Percentiles rank a stretch among this genome's conserved stretches.
Evolutionary conservation across 257 asterid genomes (phyloP).

Genomic region (Ballota nigra): DNA sequence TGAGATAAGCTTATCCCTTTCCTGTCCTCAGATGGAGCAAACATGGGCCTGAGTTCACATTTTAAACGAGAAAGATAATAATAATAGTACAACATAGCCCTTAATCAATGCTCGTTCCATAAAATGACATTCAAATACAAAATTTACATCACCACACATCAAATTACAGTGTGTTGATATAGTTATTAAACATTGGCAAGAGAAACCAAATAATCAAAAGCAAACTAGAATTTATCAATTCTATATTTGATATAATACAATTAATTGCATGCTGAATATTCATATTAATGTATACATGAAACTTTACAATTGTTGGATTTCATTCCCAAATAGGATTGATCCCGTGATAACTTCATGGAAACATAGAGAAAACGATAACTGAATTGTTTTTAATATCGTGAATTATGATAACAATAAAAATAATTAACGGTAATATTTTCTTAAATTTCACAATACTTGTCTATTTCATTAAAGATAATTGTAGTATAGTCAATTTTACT

Average conservation of each 20-base stretch:
- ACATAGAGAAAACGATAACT: background rate
- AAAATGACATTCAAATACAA: background rate
- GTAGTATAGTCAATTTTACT: background rate
- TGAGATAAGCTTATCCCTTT: constrained; percentile 65
- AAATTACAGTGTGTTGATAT: background rate
- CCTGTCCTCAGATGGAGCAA: constrained; percentile 78
- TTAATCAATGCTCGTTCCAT: background rate
- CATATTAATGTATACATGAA: background rate
- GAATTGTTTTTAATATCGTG: background rate
- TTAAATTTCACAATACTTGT: background rate
- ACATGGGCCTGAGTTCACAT: constrained; percentile 39
- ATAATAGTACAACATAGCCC: constrained; percentile 1
- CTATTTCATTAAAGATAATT: background rate
- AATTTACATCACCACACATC: background rate
- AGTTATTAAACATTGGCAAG: background rate
- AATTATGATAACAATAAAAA: background rate
- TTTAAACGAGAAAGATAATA: constrained; percentile 2
- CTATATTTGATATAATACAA: background rate
- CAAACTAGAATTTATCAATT: background rate
- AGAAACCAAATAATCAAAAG: background rate
- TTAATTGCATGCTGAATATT: background rate
- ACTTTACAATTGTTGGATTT: background rate
- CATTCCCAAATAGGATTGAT: background rate
- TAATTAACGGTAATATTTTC: background rate
- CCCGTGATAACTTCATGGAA: background rate